Evolutionary conservation across 352 stramenopile genomes (phyloP).

Genomic region (Globisporangium canariense): DNA sequence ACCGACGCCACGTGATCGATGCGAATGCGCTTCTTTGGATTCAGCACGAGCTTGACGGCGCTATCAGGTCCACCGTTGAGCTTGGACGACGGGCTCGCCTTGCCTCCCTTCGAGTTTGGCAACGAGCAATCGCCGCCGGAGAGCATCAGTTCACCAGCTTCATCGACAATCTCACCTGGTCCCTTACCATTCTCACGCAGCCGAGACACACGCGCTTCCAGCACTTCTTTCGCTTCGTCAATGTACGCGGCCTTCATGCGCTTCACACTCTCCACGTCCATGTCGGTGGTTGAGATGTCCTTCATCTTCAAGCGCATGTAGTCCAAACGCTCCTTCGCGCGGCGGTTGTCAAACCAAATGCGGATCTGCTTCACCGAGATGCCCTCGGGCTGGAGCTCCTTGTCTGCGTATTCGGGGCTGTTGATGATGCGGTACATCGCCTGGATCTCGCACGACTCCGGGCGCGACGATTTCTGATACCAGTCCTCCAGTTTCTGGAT

Average conservation of each 20-base stretch:
- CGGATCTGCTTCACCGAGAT: slow-evolving; percentile 87
- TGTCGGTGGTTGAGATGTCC: slow-evolving; percentile 76
- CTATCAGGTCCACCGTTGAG: slow-evolving; percentile 14
- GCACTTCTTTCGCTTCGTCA: slow-evolving; percentile 85
- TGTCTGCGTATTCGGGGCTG: slow-evolving; percentile 74
- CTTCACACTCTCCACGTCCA: slow-evolving; percentile 84
- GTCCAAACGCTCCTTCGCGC: slow-evolving; percentile 79
- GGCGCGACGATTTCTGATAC: slow-evolving; percentile 81
- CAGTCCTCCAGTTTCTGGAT: slow-evolving; percentile 89
- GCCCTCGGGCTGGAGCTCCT: slow-evolving; percentile 80
- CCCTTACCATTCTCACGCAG: slow-evolving; percentile 75
- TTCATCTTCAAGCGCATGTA: slow-evolving; percentile 91
- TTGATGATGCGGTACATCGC: slow-evolving; percentile 91
- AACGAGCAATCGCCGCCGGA: slow-evolving; percentile 42
- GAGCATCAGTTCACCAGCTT: slow-evolving; percentile 70
- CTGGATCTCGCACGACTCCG: slow-evolving; percentile 83
- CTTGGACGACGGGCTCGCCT: slow-evolving; percentile 34
- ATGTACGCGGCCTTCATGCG: slow-evolving; percentile 88
- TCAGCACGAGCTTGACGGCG: slow-evolving; percentile 20
- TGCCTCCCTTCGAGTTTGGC: slow-evolving; percentile 31
- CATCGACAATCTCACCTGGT: slow-evolving; percentile 71
- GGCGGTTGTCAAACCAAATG: slow-evolving; percentile 88
- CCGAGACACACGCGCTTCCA: slow-evolving; percentile 76
- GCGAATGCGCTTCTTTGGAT: slow-evolving; percentile 79
- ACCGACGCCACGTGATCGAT: slow-evolving; percentile 87